Conservation (phyloP, 2,329 filamentous ascomycete genomes). For the Pseudogymnoascus sp. region DNA sequence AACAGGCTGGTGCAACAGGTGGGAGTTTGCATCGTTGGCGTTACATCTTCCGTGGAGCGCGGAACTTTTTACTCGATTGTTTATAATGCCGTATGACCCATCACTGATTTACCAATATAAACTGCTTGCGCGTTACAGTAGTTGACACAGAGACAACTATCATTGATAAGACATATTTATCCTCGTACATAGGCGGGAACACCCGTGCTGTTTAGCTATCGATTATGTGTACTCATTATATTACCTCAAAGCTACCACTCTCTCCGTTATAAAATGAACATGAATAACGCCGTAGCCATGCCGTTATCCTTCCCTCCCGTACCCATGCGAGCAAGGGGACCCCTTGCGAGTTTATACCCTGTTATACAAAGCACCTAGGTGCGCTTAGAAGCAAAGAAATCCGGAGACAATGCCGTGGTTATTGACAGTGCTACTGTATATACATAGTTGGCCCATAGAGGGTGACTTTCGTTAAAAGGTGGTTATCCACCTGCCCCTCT, state of each 20-base stretch:
- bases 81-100: not conserved
- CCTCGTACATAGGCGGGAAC: not conserved
- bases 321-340: not conserved
- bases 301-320: not conserved
- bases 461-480: conserved; percentile 1
- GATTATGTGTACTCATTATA: conserved; percentile 6
- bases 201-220: not conserved
- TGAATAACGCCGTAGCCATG: conserved; percentile 1
- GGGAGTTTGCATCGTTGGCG: not conserved
- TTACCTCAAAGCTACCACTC: not conserved
- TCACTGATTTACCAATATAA: not conserved
- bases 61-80: not conserved
- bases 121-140: not conserved
- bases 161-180: not conserved
- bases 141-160: not conserved
- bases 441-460: not conserved
- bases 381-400: conserved; percentile 9
- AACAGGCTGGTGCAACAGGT: not conserved
- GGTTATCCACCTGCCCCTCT: not conserved
- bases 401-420: not conserved
- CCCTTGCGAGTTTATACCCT: not conserved
- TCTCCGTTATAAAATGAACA: not conserved
- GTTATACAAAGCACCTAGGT: conserved; percentile 1
- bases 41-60: not conserved
- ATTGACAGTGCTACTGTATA: conserved; percentile 9